phyloP scores from a whole-genome alignment of 2,329 filamentous ascomycete species.

The Alternaria consortialis region DNA sequence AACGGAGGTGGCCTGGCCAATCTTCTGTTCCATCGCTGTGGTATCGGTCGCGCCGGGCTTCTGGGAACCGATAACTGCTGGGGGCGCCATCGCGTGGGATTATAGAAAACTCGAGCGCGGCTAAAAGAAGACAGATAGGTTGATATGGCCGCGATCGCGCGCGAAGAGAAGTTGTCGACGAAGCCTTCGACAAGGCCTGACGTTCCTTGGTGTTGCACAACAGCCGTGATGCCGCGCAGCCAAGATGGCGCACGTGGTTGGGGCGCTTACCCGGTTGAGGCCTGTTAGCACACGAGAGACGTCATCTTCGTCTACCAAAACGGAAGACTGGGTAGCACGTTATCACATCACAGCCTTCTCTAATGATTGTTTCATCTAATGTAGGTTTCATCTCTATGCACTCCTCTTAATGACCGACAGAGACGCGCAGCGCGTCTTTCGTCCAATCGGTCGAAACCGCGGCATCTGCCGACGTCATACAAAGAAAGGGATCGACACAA shows the following conservation, averaged over 20 bases:
- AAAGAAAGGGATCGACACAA: constrained; percentile 1
- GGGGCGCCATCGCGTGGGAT: constrained; percentile 29
- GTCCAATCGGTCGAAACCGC: constrained; percentile 8
- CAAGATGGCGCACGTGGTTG: constrained; percentile 2
- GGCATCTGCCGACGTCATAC: constrained; percentile 7
- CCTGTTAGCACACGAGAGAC: neutral
- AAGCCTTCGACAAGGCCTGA: constrained; percentile 10
- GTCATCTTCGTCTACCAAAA: neutral
- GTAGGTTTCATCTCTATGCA: neutral
- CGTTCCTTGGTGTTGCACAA: constrained; percentile 5
- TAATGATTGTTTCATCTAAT: neutral
- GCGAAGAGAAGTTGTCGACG: constrained; percentile 1
- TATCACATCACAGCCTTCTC: neutral
- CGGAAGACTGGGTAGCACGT: neutral
- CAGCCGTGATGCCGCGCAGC: constrained; percentile 7
- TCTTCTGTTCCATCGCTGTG: constrained; percentile 39
- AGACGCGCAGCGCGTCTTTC: neutral
- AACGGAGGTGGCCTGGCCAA: constrained; percentile 68
- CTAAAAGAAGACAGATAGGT: neutral
- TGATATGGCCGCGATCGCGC: neutral
- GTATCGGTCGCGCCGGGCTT: constrained; percentile 34
- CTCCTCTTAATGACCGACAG: neutral
- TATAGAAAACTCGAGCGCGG: neutral
- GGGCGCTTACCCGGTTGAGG: neutral
- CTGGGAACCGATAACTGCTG: constrained; percentile 30